phyloP scores from a whole-genome alignment of 768 basidiomycete species.

The Cyclocybe aegerita region DNA sequence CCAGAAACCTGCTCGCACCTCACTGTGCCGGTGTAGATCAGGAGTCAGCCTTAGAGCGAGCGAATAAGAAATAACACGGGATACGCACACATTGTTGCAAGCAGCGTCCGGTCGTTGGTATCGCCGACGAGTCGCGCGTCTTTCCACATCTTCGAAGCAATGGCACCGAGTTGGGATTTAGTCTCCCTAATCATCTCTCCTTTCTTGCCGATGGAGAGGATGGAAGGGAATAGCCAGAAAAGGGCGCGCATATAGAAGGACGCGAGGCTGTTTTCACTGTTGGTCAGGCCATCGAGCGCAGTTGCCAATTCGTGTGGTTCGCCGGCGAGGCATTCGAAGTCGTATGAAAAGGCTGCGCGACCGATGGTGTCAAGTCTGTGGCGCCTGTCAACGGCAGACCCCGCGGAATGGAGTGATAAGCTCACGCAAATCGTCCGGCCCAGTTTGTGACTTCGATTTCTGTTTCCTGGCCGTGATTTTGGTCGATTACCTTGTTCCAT shows the following conservation, averaged over 20 bases:
- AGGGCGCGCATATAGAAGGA: slow-evolving; percentile 66
- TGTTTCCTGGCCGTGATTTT: slow-evolving; percentile 33
- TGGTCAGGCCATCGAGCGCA: slow-evolving; percentile 59
- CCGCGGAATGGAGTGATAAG: slow-evolving; percentile 2
- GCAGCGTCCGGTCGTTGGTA: slow-evolving; percentile 42
- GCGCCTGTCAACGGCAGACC: background rate
- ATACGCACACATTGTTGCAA: slow-evolving; percentile 55
- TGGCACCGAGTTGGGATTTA: slow-evolving; percentile 51
- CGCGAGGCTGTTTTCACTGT: slow-evolving; percentile 53
- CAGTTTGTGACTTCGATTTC: slow-evolving; percentile 58
- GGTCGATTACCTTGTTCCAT: slow-evolving; percentile 48
- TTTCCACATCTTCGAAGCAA: slow-evolving; percentile 51
- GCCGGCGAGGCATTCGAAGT: slow-evolving; percentile 56
- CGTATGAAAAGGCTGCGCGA: slow-evolving; percentile 61
- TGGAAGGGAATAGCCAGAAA: slow-evolving; percentile 59
- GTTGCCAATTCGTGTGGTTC: slow-evolving; percentile 47
- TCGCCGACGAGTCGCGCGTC: slow-evolving; percentile 51
- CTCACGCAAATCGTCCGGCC: slow-evolving; percentile 63
- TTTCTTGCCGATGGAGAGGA: slow-evolving; percentile 56
- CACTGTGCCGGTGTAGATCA: slow-evolving; percentile 32
- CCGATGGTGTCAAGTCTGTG: slow-evolving; percentile 57
- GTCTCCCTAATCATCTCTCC: slow-evolving; percentile 56
- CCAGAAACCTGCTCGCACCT: slow-evolving; percentile 35
- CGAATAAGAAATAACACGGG: background rate
- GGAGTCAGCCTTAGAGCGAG: background rate